Percentiles rank a stretch among this genome's conserved stretches.
These are phyloP conservation scores for Penicillium pulvis DNA, from an alignment of 495 filamentous ascomycete species.

Conservation along the genomic window DNA sequence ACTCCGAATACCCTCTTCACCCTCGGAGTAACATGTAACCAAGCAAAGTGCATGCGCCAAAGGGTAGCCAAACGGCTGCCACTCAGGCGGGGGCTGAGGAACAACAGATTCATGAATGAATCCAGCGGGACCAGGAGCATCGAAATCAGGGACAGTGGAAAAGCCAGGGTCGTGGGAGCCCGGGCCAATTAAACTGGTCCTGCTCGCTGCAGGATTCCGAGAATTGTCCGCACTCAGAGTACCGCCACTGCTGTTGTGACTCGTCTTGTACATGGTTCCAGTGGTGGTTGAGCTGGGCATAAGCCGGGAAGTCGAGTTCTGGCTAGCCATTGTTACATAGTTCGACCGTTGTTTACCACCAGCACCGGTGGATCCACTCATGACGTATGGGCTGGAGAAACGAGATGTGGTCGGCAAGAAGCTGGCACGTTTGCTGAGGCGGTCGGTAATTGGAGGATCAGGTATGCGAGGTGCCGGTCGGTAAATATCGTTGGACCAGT, in stretches of 20 bases:
- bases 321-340: constrained; percentile 95
- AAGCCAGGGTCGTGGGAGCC: constrained; percentile 46
- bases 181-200: constrained; percentile 51
- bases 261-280: constrained; percentile 67
- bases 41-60: constrained; percentile 91
- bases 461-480: constrained; percentile 78
- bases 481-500: constrained; percentile 98
- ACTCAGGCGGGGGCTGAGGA: constrained; percentile 96
- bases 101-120: constrained; percentile 96
- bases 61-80: constrained; percentile 94
- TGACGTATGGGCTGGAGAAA: constrained; percentile 91
- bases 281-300: constrained; percentile 57
- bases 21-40: constrained; percentile 97
- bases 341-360: constrained; percentile 50
- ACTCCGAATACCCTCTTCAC: constrained; percentile 86
- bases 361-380: constrained; percentile 49
- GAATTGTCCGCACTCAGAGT: constrained; percentile 50
- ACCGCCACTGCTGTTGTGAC: constrained; percentile 67
- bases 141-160: constrained; percentile 61
- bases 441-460: constrained; percentile 67
- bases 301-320: constrained; percentile 75
- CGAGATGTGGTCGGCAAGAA: constrained; percentile 82
- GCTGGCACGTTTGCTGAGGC: constrained; percentile 78
- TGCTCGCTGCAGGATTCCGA: constrained; percentile 47
- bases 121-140: constrained; percentile 81